These are phyloP conservation scores for Leishmania tarentolae DNA, from an alignment of 208 protist genomes.

Conservation along the genomic window DNA sequence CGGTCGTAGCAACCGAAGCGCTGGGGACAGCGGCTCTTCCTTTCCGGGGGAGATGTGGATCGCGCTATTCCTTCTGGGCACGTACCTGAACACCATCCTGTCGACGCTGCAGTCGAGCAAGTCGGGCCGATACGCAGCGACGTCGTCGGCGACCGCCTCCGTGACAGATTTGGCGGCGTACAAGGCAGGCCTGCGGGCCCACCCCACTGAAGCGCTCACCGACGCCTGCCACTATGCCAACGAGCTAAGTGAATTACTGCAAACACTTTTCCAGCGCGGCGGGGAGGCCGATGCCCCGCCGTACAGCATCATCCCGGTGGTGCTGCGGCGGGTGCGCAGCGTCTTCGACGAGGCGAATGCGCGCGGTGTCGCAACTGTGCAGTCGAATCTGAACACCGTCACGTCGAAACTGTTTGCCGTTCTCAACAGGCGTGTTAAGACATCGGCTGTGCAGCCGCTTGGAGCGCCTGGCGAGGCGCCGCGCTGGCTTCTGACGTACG, in stretches of 20 bases:
- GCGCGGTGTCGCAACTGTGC: slow-evolving; percentile 40
- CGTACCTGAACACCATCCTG: slow-evolving; percentile 63
- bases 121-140: neutral
- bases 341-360: slow-evolving; percentile 65
- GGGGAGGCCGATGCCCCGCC: slow-evolving; percentile 29
- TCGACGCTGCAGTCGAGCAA: slow-evolving; percentile 13
- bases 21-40: neutral
- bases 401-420: slow-evolving; percentile 60
- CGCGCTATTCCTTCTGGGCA: slow-evolving; percentile 60
- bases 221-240: slow-evolving; percentile 62
- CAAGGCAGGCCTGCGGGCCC: slow-evolving; percentile 29
- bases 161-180: slow-evolving; percentile 27
- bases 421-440: slow-evolving; percentile 52
- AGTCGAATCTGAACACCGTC: slow-evolving; percentile 46
- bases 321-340: slow-evolving; percentile 59
- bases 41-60: slow-evolving; percentile 68
- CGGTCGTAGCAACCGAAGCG: neutral
- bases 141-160: neutral
- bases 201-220: slow-evolving; percentile 35
- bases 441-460: slow-evolving; percentile 13
- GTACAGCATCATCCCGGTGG: slow-evolving; percentile 62
- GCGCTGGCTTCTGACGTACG: slow-evolving; percentile 24
- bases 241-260: slow-evolving; percentile 44
- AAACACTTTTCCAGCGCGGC: slow-evolving; percentile 34
- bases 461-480: neutral